phyloP scores from a whole-genome alignment of 805 yeast genomes.

The Candida succiphila region DNA sequence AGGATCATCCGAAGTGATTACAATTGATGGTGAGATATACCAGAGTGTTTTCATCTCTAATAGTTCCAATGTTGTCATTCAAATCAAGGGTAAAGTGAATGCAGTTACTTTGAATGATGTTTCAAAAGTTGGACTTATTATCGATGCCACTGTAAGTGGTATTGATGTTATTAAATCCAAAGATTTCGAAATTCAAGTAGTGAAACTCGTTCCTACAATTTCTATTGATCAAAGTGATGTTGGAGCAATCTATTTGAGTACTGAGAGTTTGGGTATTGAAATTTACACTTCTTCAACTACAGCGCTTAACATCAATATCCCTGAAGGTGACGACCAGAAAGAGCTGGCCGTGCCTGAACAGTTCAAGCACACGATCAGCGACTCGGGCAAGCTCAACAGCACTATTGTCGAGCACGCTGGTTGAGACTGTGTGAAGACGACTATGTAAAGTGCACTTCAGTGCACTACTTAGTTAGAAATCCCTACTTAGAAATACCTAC shows the following conservation, averaged over 20 bases:
- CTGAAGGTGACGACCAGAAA: slow-evolving; percentile 63
- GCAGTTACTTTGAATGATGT: slow-evolving; percentile 76
- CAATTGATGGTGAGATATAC: slow-evolving; percentile 69
- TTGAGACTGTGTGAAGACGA: no score
- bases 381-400: slow-evolving; percentile 51
- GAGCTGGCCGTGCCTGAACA: slow-evolving; percentile 92
- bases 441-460: no score
- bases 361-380: slow-evolving; percentile 55
- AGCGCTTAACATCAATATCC: slow-evolving; percentile 76
- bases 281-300: slow-evolving; percentile 80
- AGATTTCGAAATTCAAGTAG: slow-evolving; percentile 77
- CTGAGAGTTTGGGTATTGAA: slow-evolving; percentile 63
- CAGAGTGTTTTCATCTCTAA: slow-evolving; percentile 87
- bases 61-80: slow-evolving; percentile 64
- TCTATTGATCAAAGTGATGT: slow-evolving; percentile 84
- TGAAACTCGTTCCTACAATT: slow-evolving; percentile 75
- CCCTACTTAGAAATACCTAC: no score
- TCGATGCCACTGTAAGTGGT: slow-evolving; percentile 81
- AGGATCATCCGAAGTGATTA: slow-evolving; percentile 48
- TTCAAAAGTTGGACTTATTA: slow-evolving; percentile 61
- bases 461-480: no score
- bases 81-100: slow-evolving; percentile 84
- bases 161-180: slow-evolving; percentile 76
- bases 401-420: slow-evolving; percentile 80
- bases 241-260: slow-evolving; percentile 70